Evolutionary conservation across 768 basidiomycete species (phyloP), one percentile per base, ranked within the genome.

Genomic region (Podaxis sp.): DNA sequence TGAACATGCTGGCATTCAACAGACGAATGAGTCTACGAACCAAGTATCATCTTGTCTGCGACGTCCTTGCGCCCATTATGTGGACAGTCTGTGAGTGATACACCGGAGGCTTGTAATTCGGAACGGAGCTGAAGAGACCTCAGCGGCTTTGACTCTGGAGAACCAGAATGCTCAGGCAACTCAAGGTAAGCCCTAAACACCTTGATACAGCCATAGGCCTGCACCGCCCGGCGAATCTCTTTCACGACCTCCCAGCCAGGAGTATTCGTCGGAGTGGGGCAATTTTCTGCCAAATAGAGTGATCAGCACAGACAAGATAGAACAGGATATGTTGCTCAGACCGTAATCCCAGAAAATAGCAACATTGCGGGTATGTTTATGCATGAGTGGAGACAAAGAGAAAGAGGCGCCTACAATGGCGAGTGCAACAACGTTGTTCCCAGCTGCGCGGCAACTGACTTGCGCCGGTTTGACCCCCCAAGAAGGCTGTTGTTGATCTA

Each of bases 111-210:
- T 6, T 71, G 71, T 2, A 76, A 60, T 52, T 73, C 75, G 15
- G 72, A 70, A 29, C 72, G 71, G 29, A 69, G 41, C n/a, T 61
- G 47, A 11, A 64, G 19, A n/a, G 55, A 64, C 53, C 49, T 33
- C 33, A 33, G 33, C 33, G 33, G 33, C 8, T 33, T 62, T 19
- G 63, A 57, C n/a, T 55, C 40, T 17, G 60, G 60, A 3, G 49
- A 40, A 38, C 50, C 8, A 15, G 61, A 55, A 33, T 70, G 71
- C 41, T 73, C 73, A n/a, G 71, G 64, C 15, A 71, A 68, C 29
- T 69, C 70, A 53, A 72, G 65, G 62, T 76, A 76, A 13, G 74
- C 71, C 58, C 72, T 76, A 61, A 78, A 72, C 27, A 67, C 59
- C 46, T 69, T 72, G 27, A 76, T 68, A 24, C 65, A 70, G 15